A percentile compares a stretch with the other conserved stretches of the same genome.
Evolutionary conservation across 192 early-diverging fungal genomes (phyloP).

Genomic region (Linnemannia elongata): DNA sequence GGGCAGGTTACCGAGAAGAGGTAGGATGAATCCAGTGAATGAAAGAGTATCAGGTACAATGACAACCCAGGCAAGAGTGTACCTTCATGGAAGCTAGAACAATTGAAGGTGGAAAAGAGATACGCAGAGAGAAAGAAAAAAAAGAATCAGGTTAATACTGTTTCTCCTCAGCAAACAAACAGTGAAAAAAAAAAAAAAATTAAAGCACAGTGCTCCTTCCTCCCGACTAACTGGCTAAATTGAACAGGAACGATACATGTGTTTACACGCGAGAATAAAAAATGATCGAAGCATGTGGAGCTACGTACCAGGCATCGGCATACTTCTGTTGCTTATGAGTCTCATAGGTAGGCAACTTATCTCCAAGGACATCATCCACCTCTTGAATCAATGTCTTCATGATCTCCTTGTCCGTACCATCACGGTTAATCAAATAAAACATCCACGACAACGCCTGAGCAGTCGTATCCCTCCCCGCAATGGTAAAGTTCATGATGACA

Average conservation of each 20-base stretch:
- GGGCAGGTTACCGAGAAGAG: not conserved
- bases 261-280: not conserved
- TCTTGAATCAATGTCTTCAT: slow-evolving; percentile 44
- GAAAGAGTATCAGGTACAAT: too few relatives aligned
- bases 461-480: slow-evolving; percentile 65
- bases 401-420: slow-evolving; percentile 43
- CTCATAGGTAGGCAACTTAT: slow-evolving; percentile 18
- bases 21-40: too few relatives aligned
- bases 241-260: too few relatives aligned
- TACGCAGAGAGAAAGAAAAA: not conserved
- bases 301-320: slow-evolving; percentile 46
- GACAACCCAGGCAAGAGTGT: not conserved
- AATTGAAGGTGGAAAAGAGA: not conserved
- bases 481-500: slow-evolving; percentile 54
- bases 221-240: too few relatives aligned
- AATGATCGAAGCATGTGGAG: not conserved
- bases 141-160: not conserved
- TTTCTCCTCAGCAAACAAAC: not conserved
- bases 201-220: too few relatives aligned
- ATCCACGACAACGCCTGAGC: slow-evolving; percentile 68
- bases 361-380: slow-evolving; percentile 17
- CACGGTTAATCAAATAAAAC: slow-evolving; percentile 45
- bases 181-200: not conserved
- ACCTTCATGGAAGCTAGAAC: not conserved
- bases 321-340: slow-evolving; percentile 28